These are phyloP conservation scores for Colletotrichum tropicicola DNA, from an alignment of 2,329 filamentous ascomycete genomes.

Conservation along the genomic window DNA sequence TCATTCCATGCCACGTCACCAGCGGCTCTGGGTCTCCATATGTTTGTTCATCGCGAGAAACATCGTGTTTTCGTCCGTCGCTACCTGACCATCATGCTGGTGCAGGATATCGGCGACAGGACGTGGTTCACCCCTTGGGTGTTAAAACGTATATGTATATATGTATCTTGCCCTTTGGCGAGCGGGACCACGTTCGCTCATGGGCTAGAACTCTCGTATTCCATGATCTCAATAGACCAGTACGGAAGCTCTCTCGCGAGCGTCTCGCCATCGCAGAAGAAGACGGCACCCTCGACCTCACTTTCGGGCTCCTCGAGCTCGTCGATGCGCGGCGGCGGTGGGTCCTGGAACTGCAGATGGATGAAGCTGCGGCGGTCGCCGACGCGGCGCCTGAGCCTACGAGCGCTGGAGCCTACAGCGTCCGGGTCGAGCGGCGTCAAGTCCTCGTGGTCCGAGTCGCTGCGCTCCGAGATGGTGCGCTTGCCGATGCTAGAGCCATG, in stretches of 20 bases:
- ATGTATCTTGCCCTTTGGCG: neutral
- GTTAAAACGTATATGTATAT: conserved; percentile 5
- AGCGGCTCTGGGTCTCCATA: neutral
- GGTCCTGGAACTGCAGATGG: conserved; percentile 56
- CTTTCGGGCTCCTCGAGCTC: conserved; percentile 63
- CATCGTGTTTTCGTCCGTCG: neutral
- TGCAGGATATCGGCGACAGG: neutral
- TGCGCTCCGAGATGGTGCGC: conserved; percentile 62
- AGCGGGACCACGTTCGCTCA: neutral
- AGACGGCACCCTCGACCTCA: conserved; percentile 42
- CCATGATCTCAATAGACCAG: conserved; percentile 60
- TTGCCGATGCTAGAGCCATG: conserved; percentile 64
- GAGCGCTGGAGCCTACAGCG: conserved; percentile 55
- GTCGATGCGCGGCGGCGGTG: conserved; percentile 59
- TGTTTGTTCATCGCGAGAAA: neutral
- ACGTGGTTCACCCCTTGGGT: neutral
- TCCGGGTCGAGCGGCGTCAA: conserved; percentile 42
- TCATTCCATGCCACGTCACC: neutral
- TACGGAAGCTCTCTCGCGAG: conserved; percentile 60
- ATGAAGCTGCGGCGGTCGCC: conserved; percentile 53
- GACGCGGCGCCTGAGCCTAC: conserved; percentile 55
- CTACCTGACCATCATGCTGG: neutral
- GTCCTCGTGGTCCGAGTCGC: conserved; percentile 56
- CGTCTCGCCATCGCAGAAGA: conserved; percentile 36
- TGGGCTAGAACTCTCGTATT: conserved; percentile 36